phyloP scores from a whole-genome alignment of 768 basidiomycete genomes.

The Suillus subluteus region DNA sequence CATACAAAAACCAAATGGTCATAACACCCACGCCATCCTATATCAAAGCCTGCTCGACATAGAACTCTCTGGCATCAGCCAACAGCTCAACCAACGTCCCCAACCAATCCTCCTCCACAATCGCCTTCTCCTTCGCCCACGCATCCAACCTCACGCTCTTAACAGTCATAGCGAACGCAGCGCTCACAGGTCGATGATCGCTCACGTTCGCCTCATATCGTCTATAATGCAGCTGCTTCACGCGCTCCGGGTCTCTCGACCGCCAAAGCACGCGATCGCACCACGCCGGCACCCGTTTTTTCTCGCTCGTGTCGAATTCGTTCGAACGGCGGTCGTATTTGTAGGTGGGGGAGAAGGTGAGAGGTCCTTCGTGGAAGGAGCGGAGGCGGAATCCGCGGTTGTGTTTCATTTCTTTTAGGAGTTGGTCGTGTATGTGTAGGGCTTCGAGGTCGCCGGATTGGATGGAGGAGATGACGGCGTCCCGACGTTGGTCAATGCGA shows the following conservation, averaged over 20 bases:
- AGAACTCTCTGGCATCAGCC: constrained; percentile 36
- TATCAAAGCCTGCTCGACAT: constrained; percentile 33
- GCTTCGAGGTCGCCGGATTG: constrained; percentile 63
- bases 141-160: constrained; percentile 69
- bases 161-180: constrained; percentile 72
- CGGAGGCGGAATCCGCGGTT: constrained; percentile 90
- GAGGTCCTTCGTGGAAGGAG: constrained; percentile 78
- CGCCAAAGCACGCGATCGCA: constrained; percentile 93
- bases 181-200: constrained; percentile 89
- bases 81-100: constrained; percentile 35
- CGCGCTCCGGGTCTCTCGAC: constrained; percentile 54
- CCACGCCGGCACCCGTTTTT: constrained; percentile 91
- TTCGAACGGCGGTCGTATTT: constrained; percentile 85
- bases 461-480: constrained; percentile 74
- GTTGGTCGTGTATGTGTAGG: constrained; percentile 82
- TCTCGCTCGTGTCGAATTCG: constrained; percentile 88
- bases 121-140: constrained; percentile 57
- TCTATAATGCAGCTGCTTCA: constrained; percentile 69
- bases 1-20: not conserved
- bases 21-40: constrained; percentile 18
- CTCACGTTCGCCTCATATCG: constrained; percentile 88
- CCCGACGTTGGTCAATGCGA: constrained; percentile 91
- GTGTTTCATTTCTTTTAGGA: constrained; percentile 83
- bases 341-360: constrained; percentile 90
- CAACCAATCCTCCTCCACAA: constrained; percentile 61